Evolutionary conservation across 768 basidiomycete genomes (phyloP), one percentile per base, ranked within the genome.

Genomic region (Russula sp.): DNA sequence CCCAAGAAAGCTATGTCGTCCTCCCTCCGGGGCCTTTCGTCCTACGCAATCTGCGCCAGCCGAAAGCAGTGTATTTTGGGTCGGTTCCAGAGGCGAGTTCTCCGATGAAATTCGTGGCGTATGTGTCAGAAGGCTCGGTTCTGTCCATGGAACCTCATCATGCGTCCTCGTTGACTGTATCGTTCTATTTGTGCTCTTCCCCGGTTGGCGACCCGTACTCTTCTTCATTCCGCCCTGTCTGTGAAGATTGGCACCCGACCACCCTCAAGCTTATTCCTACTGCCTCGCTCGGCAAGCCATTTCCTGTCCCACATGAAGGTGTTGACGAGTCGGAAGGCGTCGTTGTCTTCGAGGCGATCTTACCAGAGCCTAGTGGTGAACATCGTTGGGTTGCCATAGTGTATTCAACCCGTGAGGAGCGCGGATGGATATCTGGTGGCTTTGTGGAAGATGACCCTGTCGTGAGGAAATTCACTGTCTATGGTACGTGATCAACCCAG

Each of bases 271-370:
- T 89, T 7, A 75, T 93, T 8, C 91, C 91, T 1, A 79, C 79
- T 66, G 84, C 87, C 31, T 68, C 77, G 10, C 75, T 78, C 11
- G 82, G 78, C 2, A 74, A 72, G 47, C 72, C 76, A 11, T 91
- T 91, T 67, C 91, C 89, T 6, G 74, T 82, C 0, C 86, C 88
- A 14, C 73, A 82, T 16, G 84, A 87, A 72, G 89, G 89, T 0
- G 72, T 81, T 0, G 87, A 89, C 57, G 88, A 92, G 71, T 87
- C 86, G 9, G 89, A 90, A 61, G 89, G 88, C 0, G 76, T 87
- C 1, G 85, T 85, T 4, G 73, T 86, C 31, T 89, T 82, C 68
- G 85, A 87, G 69, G 80, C 79, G 10, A 73, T 78, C 45, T 48
- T 86, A 18, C 67, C 73, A 2, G 34, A 7, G 54, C 66, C 44